Conservation (phyloP, 257 asterid species). For the Fraxinus anomala region DNA sequence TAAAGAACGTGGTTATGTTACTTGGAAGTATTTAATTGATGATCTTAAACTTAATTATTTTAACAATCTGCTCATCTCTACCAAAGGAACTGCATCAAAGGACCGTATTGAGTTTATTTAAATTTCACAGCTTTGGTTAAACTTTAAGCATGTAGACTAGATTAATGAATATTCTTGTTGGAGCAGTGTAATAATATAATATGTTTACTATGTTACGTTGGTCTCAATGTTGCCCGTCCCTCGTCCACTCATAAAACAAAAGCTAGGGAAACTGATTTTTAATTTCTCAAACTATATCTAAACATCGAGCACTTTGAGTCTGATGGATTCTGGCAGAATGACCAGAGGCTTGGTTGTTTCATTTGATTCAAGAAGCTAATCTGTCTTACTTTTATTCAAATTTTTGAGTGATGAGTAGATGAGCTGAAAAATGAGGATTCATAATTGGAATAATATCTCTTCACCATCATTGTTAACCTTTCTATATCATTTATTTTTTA, state of each 20-base stretch:
- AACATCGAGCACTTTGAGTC: conserved; percentile 8
- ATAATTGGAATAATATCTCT: conserved; percentile 18
- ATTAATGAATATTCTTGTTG: not conserved
- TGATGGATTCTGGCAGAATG: conserved; percentile 14
- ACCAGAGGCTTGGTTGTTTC: conserved; percentile 17
- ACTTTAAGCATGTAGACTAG: not conserved
- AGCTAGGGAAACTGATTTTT: conserved; percentile 11
- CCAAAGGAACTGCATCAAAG: conserved; percentile 5
- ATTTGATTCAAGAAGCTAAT: conserved; percentile 2
- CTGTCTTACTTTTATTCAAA: conserved; percentile 18
- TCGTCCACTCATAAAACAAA: conserved; percentile 20
- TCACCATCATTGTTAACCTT: conserved; percentile 7
- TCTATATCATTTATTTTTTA: not conserved
- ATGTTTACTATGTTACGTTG: conserved; percentile 17
- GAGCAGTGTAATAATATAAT: conserved; percentile 14
- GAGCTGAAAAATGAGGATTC: conserved; percentile 18
- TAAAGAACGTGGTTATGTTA: conserved; percentile 1
- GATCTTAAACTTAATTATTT: not conserved
- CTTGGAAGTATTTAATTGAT: conserved; percentile 10
- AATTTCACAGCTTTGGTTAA: conserved; percentile 1
- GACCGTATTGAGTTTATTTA: not conserved
- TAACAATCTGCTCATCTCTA: conserved; percentile 13
- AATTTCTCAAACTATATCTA: conserved; percentile 6
- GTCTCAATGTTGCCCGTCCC: conserved; percentile 11
- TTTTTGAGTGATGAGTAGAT: conserved; percentile 19